Evolutionary conservation across 2,329 filamentous ascomycete genomes (phyloP).

Genomic region (Fusarium coicis): DNA sequence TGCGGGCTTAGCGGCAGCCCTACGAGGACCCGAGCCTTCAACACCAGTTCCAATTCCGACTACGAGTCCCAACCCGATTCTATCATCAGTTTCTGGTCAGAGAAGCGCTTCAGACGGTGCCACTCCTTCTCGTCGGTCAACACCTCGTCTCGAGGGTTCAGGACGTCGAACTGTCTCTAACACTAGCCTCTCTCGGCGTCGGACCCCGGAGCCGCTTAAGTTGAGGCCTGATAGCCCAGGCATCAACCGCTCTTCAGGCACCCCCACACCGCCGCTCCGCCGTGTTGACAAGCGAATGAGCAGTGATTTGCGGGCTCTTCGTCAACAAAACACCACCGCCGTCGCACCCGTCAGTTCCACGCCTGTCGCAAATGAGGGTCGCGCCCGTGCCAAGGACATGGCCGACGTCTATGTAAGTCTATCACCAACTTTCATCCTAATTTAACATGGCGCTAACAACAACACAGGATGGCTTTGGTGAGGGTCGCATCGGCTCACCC

Average conservation of each 20-base stretch:
- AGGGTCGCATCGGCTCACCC: constrained; percentile 86
- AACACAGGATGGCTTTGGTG: constrained; percentile 88
- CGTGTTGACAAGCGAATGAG: constrained; percentile 75
- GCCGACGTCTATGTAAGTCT: constrained; percentile 90
- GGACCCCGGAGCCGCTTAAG: constrained; percentile 64
- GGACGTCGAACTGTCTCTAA: constrained; percentile 62
- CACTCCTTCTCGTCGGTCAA: constrained; percentile 32
- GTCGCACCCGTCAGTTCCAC: constrained; percentile 54
- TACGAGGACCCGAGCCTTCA: constrained; percentile 14
- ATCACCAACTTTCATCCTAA: constrained; percentile 34
- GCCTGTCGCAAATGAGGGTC: constrained; percentile 87
- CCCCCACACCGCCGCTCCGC: constrained; percentile 74
- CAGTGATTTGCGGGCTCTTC: constrained; percentile 71
- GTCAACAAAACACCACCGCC: constrained; percentile 51
- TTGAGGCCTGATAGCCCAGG: constrained; percentile 73
- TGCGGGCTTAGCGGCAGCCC: constrained; percentile 32
- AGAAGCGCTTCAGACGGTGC: constrained; percentile 54
- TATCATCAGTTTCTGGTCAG: constrained; percentile 14
- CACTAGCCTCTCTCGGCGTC: constrained; percentile 61
- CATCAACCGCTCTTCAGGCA: constrained; percentile 53
- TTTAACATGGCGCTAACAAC: constrained; percentile 30
- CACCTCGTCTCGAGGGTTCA: constrained; percentile 38
- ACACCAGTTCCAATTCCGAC: constrained; percentile 28
- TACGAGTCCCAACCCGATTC: constrained; percentile 19
- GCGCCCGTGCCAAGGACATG: constrained; percentile 86